Evolutionary conservation across 257 asterid genomes (phyloP).

Genomic region (Solanum sparsipilum): DNA sequence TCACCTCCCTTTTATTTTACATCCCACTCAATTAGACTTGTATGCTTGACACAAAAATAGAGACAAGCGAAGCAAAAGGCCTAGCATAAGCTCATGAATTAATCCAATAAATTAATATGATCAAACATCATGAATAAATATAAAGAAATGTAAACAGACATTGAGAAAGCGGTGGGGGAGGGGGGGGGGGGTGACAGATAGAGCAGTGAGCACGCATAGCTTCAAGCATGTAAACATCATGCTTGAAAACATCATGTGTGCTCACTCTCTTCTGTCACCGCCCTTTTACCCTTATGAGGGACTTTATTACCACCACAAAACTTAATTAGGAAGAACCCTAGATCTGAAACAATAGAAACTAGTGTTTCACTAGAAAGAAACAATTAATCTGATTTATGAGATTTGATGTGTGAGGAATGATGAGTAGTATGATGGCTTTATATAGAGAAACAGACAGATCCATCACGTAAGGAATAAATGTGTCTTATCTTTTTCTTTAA

Average conservation of each 20-base stretch:
- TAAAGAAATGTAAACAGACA: not conserved
- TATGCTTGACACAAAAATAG: not conserved
- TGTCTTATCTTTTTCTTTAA: constrained; percentile 26
- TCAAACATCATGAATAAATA: not conserved
- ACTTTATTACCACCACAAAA: not conserved
- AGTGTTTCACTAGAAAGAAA: not conserved
- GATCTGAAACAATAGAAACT: not conserved
- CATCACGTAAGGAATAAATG: constrained; percentile 47
- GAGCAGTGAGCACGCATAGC: constrained; percentile 83
- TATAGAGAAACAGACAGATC: constrained; percentile 34
- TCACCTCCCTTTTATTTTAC: constrained; percentile 35
- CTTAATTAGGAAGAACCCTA: constrained; percentile 8
- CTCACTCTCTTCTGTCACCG: constrained; percentile 49
- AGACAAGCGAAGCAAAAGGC: not conserved
- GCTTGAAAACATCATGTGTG: constrained; percentile 84
- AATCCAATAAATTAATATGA: not conserved
- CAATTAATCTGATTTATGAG: not conserved
- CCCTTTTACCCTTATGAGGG: not conserved
- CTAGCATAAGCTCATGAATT: not conserved
- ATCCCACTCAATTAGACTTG: not conserved
- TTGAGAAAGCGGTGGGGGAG: constrained; percentile 30
- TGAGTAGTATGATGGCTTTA: constrained; percentile 19
- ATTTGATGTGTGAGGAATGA: constrained; percentile 27
- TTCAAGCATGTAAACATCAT: constrained; percentile 41
- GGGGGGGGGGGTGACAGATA: constrained; percentile 61